Evolutionary conservation across 2,329 filamentous ascomycete genomes (phyloP).

Genomic region (Paecilomyces sp.): DNA sequence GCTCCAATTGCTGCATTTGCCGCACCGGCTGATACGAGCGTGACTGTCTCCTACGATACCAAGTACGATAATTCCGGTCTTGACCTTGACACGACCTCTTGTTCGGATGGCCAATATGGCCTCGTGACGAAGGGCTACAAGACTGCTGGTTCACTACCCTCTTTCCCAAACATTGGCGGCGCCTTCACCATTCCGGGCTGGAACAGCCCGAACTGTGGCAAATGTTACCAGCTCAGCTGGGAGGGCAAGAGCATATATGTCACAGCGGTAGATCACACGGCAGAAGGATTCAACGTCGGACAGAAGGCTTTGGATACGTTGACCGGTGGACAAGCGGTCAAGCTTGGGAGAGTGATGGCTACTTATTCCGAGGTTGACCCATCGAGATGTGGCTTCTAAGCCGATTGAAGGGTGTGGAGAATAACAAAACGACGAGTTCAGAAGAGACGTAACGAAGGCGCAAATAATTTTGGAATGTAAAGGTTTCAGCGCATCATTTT

Average conservation of each 20-base stretch:
- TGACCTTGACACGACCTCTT: slow-evolving; percentile 47
- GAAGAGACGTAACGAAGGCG: background rate
- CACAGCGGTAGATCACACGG: slow-evolving; percentile 41
- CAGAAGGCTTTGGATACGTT: slow-evolving; percentile 42
- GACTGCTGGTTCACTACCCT: slow-evolving; percentile 38
- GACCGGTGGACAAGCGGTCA: slow-evolving; percentile 39
- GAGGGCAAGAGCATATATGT: slow-evolving; percentile 39
- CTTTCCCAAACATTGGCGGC: slow-evolving; percentile 45
- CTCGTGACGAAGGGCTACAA: slow-evolving; percentile 23
- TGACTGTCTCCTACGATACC: slow-evolving; percentile 61
- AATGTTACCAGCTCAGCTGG: slow-evolving; percentile 46
- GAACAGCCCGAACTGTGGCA: slow-evolving; percentile 44
- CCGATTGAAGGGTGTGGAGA: background rate
- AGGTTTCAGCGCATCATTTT: background rate
- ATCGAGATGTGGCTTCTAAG: slow-evolving; percentile 4
- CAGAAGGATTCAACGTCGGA: slow-evolving; percentile 44
- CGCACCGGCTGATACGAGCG: slow-evolving; percentile 8
- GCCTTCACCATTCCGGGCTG: slow-evolving; percentile 41
- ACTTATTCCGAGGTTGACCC: slow-evolving; percentile 18
- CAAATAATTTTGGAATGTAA: background rate
- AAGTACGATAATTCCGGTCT: slow-evolving; percentile 59
- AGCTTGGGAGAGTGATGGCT: slow-evolving; percentile 35
- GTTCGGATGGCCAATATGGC: slow-evolving; percentile 30
- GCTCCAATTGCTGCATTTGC: background rate
- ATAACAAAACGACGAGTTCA: background rate